Evolutionary conservation across 805 yeast genomes (phyloP).

Genomic region (Yarrowia sp.): DNA sequence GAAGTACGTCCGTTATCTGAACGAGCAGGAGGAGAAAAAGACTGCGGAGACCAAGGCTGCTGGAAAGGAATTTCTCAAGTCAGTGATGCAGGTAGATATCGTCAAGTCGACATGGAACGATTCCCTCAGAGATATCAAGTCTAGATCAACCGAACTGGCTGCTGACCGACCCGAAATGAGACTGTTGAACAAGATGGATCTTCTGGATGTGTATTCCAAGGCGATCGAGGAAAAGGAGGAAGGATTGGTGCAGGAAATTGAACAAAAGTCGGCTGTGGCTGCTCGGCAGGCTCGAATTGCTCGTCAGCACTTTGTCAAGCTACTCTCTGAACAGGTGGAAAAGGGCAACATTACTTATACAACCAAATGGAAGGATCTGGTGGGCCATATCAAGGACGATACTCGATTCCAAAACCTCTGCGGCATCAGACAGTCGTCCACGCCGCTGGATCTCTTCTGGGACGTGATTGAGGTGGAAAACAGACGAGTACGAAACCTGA

Average conservation of each 20-base stretch:
- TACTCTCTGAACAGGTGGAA: constrained; percentile 43
- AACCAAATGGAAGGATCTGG: constrained; percentile 58
- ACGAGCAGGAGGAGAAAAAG: constrained; percentile 33
- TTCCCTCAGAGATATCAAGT: constrained; percentile 29
- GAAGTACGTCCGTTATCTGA: constrained; percentile 25
- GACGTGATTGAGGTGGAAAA: constrained; percentile 65
- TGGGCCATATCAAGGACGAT: constrained; percentile 51
- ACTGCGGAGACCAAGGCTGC: constrained; percentile 32
- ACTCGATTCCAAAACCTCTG: constrained; percentile 56
- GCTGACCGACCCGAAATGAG: constrained; percentile 37
- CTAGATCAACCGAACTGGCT: constrained; percentile 28
- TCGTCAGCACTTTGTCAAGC: constrained; percentile 53
- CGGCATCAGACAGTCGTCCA: constrained; percentile 69
- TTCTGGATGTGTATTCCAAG: constrained; percentile 51
- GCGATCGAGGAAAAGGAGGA: constrained; percentile 38
- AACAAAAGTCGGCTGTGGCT: neutral
- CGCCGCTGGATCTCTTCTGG: constrained; percentile 71
- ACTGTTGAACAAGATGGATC: constrained; percentile 54
- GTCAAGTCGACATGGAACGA: constrained; percentile 41
- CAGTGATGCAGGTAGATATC: constrained; percentile 30
- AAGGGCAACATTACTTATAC: constrained; percentile 45
- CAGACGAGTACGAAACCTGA: constrained; percentile 53
- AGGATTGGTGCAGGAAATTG: constrained; percentile 33
- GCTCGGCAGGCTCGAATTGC: constrained; percentile 54
- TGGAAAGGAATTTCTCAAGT: constrained; percentile 26